Percentiles rank a stretch among this genome's conserved stretches.
phyloP scores from a whole-genome alignment of 2,329 filamentous ascomycete species.

The Neofusicoccum laricinum region DNA sequence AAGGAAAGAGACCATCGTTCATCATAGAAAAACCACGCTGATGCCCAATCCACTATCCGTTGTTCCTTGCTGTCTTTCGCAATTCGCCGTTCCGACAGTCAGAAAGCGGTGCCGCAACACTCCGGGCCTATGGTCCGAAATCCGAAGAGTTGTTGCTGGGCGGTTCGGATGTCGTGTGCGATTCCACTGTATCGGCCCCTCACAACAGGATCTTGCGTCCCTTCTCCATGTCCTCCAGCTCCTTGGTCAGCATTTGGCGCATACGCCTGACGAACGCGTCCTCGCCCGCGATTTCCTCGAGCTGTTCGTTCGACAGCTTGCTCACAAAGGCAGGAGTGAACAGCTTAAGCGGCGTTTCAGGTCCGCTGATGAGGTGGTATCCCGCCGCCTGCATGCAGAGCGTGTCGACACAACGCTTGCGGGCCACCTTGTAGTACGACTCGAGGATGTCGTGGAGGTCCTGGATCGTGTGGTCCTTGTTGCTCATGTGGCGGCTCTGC shows the following conservation, averaged over 20 bases:
- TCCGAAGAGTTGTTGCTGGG: too few relatives aligned
- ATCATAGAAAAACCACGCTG: too few relatives aligned
- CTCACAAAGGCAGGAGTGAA: conserved; percentile 54
- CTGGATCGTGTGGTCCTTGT: conserved; percentile 40
- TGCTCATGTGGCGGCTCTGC: conserved; percentile 23
- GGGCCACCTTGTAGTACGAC: conserved; percentile 61
- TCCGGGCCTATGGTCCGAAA: too few relatives aligned
- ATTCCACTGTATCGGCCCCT: background rate
- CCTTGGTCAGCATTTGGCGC: conserved; percentile 44
- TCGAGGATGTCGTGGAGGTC: conserved; percentile 60
- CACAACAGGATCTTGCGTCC: conserved; percentile 30
- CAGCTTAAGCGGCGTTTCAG: conserved; percentile 50
- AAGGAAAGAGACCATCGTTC: too few relatives aligned
- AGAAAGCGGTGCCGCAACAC: too few relatives aligned
- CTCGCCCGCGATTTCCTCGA: conserved; percentile 60
- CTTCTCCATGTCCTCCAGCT: conserved; percentile 47
- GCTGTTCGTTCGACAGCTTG: conserved; percentile 45
- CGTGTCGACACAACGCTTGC: conserved; percentile 61
- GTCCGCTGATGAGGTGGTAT: conserved; percentile 51
- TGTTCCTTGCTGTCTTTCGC: too few relatives aligned
- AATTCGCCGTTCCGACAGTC: too few relatives aligned
- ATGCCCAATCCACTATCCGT: too few relatives aligned
- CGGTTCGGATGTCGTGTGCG: too few relatives aligned
- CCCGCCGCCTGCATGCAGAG: conserved; percentile 59
- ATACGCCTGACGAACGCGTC: conserved; percentile 41